Percentiles rank a stretch among this genome's conserved stretches.
Conservation (phyloP, 345 rosid species). For the Salix exigua region DNA sequence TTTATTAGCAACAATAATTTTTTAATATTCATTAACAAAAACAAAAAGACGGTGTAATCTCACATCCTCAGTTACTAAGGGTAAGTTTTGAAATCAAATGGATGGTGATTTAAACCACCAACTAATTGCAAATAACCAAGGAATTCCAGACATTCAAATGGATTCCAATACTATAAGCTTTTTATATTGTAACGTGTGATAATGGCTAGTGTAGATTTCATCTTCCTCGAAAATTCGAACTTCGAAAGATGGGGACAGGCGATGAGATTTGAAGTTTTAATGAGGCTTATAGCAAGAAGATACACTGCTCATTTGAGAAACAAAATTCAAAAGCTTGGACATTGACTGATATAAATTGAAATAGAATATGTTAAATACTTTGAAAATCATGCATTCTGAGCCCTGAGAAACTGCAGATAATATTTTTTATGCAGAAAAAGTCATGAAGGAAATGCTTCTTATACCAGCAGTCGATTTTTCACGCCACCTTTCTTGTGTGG, state of each 20-base stretch:
- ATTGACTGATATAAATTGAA: not conserved
- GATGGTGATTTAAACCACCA: not conserved
- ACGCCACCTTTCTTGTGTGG: not conserved
- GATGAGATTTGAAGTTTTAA: not conserved
- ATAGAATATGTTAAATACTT: not conserved
- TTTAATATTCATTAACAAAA: no score
- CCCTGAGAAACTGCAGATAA: not conserved
- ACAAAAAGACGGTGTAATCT: no score
- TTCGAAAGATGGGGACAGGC: not conserved
- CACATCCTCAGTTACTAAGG: no score
- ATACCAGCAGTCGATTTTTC: not conserved
- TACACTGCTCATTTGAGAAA: not conserved
- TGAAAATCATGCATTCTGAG: not conserved
- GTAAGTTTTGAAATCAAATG: not conserved
- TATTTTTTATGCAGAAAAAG: not conserved
- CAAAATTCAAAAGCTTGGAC: not conserved
- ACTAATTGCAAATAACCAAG: not conserved
- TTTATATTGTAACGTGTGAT: not conserved
- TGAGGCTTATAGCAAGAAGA: no score
- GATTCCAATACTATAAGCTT: not conserved
- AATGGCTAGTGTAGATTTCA: not conserved
- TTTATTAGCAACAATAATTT: no score
- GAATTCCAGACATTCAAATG: not conserved
- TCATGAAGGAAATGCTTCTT: not conserved
- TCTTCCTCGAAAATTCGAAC: not conserved